Percentiles rank a stretch among this genome's conserved stretches.
phyloP scores from a whole-genome alignment of 345 rosid species.

The Noccaea caerulescens region DNA sequence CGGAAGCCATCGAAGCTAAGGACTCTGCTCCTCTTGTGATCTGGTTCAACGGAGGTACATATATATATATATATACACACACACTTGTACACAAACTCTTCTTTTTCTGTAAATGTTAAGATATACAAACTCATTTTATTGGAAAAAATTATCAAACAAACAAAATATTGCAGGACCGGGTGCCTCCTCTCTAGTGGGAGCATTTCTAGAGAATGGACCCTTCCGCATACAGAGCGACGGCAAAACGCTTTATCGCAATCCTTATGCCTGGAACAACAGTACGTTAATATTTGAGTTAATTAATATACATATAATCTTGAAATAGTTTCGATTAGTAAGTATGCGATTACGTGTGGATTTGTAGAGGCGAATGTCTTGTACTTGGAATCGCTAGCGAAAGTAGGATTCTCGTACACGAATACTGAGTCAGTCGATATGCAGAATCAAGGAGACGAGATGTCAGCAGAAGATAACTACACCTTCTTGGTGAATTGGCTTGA shows the following conservation, averaged over 20 bases:
- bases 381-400: conserved; percentile 54
- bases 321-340: neutral
- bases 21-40: conserved; percentile 70
- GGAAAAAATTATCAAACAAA: neutral
- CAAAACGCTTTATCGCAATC: conserved; percentile 53
- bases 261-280: conserved; percentile 67
- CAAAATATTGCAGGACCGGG: conserved; percentile 59
- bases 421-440: conserved; percentile 45
- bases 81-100: too few species aligned
- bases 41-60: conserved; percentile 74
- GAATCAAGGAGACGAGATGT: conserved; percentile 45
- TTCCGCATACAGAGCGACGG: conserved; percentile 63
- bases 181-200: conserved; percentile 65
- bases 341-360: neutral
- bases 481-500: conserved; percentile 1
- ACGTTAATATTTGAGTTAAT: neutral
- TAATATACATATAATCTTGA: neutral
- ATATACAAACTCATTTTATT: too few species aligned
- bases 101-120: neutral
- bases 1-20: conserved; percentile 48
- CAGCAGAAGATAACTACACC: conserved; percentile 59
- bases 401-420: conserved; percentile 67
- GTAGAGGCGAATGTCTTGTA: conserved; percentile 58
- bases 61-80: too few species aligned
- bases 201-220: conserved; percentile 63